Base-by-base conservation (phyloP, 495 filamentous ascomycete species). In the Usnea hakonensis region DNA sequence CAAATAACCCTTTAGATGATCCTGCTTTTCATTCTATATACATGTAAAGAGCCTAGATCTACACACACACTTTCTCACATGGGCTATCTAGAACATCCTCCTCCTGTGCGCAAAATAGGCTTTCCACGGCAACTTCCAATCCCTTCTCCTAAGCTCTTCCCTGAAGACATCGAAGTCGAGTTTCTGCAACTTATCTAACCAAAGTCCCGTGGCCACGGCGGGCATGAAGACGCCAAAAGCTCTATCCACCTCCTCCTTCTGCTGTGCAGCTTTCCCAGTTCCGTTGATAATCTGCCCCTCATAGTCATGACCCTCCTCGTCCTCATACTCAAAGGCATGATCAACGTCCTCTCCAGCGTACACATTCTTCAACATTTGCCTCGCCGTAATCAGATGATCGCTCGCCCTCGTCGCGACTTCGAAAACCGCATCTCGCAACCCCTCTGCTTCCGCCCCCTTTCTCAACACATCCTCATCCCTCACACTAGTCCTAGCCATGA, bases 341-440 rank as follows among this genome's bases (percentile, higher is more conserved):
- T 88, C 89, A 0, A 87, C 84, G 59, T 83, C 85, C 63, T 86
- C 72, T 0, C 90, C 90, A 28, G 84, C 81, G 36, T 84, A 80
- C 16, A 96, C 71, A 68, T 88, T 88, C 71, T 82, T 85, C 65
- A 96, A 70, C 94, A 97, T 95, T 72, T 94, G 89, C 64, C 93
- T 78, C 19, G 88, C 93, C 0, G 94, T 97, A 63, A 97, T 95
- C 55, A 97, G 74, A 73, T 98, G 94, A 75, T 98, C 94, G 71
- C 90, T 91, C 7, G 94, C 94, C 37, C 91, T 82, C 0, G 94
- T 97, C 1, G 94, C 94, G 26, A 97, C 91, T 23, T 82, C 79
- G 68, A 97, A 97, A 6, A 98, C 86, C 2, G 92, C 93, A 74
- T 97, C 94, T 40, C 86, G 83, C 11, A 97, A 75, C 0, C 91